A percentile compares a stretch with the other conserved stretches of the same genome.
phyloP scores from a whole-genome alignment of 352 stramenopile genomes.

The Phytophthora fragariaefolia region DNA sequence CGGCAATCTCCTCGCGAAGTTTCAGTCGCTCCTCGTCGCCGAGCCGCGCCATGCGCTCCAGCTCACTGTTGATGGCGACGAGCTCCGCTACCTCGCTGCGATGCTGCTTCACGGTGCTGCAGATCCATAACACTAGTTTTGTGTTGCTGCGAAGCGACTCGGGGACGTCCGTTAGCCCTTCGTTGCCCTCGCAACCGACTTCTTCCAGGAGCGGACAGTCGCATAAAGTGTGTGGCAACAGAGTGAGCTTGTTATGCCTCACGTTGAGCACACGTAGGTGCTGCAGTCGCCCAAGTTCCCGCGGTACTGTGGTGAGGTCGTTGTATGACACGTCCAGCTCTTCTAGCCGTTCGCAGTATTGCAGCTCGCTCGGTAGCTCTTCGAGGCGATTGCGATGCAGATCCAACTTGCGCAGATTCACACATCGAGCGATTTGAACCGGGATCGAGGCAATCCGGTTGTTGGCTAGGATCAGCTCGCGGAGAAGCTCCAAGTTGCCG shows the following conservation, averaged over 20 bases:
- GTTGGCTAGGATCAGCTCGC: slow-evolving; percentile 64
- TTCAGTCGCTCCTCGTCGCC: slow-evolving; percentile 78
- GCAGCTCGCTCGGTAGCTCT: slow-evolving; percentile 61
- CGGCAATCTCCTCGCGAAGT: slow-evolving; percentile 67
- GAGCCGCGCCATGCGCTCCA: slow-evolving; percentile 76
- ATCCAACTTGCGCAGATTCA: slow-evolving; percentile 73
- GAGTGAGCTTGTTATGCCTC: slow-evolving; percentile 76
- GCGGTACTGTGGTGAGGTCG: slow-evolving; percentile 55
- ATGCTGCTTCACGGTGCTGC: slow-evolving; percentile 76
- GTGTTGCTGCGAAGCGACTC: slow-evolving; percentile 75
- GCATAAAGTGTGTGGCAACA: slow-evolving; percentile 72
- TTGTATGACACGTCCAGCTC: slow-evolving; percentile 73
- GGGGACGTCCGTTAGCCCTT: slow-evolving; percentile 62
- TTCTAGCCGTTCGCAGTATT: slow-evolving; percentile 78
- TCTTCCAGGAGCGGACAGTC: slow-evolving; percentile 65
- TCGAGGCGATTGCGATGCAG: slow-evolving; percentile 76
- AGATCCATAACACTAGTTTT: slow-evolving; percentile 84
- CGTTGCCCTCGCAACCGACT: slow-evolving; percentile 67
- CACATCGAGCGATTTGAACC: slow-evolving; percentile 57
- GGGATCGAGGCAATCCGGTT: slow-evolving; percentile 70
- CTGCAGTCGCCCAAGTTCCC: slow-evolving; percentile 63
- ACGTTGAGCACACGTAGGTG: slow-evolving; percentile 68
- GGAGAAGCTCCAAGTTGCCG: slow-evolving; percentile 68
- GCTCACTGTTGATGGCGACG: slow-evolving; percentile 74
- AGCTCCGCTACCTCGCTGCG: slow-evolving; percentile 67